A percentile compares a stretch with the other conserved stretches of the same genome.
Evolutionary conservation across 192 early-diverging fungal genomes (phyloP).

Genomic region (Gaertneriomyces sp.): DNA sequence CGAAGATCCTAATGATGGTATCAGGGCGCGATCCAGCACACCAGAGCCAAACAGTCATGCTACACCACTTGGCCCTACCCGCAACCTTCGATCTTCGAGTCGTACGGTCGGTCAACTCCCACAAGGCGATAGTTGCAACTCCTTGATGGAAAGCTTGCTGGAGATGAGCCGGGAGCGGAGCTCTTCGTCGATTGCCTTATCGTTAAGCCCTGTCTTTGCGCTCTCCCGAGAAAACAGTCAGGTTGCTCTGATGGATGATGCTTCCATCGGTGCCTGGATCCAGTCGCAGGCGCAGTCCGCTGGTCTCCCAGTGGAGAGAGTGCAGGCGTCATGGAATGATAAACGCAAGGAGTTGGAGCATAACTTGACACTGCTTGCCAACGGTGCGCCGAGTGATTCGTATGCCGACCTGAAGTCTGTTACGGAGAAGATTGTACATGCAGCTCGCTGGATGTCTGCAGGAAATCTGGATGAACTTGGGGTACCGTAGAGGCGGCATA

Average conservation of each 20-base stretch:
- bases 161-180: too few relatives aligned
- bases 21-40: too few relatives aligned
- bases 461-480: constrained; percentile 27
- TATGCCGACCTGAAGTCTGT: constrained; percentile 20
- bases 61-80: neutral
- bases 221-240: constrained; percentile 11
- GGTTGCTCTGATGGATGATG: constrained; percentile 2
- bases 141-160: too few relatives aligned
- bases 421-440: constrained; percentile 15
- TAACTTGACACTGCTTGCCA: constrained; percentile 19
- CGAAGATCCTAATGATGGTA: neutral
- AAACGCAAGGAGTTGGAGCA: constrained; percentile 22
- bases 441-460: constrained; percentile 19
- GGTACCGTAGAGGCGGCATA: neutral
- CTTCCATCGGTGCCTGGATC: constrained; percentile 17
- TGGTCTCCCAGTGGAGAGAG: neutral
- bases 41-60: neutral
- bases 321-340: constrained; percentile 22
- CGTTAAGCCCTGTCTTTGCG: neutral
- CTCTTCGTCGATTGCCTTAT: neutral
- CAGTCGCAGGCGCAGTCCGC: constrained; percentile 5
- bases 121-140: too few relatives aligned
- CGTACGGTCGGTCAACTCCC: too few relatives aligned
- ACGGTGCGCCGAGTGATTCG: constrained; percentile 25
- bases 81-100: neutral